These are phyloP conservation scores for Emericellopsis cladophorae DNA, from an alignment of 2,329 filamentous ascomycete species.

Conservation along the genomic window DNA sequence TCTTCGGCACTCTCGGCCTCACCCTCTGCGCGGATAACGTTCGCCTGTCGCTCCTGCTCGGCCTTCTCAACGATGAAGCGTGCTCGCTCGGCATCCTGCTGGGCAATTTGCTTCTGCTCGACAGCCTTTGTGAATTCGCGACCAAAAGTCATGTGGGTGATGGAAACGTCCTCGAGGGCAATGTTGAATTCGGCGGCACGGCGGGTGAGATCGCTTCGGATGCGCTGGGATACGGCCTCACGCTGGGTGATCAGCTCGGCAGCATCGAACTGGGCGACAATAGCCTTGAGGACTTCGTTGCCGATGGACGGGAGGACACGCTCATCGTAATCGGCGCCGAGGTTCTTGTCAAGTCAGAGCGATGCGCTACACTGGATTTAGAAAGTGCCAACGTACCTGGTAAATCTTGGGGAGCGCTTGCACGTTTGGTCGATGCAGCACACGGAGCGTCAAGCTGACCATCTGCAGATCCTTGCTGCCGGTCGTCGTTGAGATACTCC, in stretches of 20 bases:
- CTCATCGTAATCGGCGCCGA: constrained; percentile 97
- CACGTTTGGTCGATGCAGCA: constrained; percentile 89
- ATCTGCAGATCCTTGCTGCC: constrained; percentile 99
- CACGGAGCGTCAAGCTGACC: constrained; percentile 94
- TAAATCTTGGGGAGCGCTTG: constrained; percentile 93
- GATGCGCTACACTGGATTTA: not conserved
- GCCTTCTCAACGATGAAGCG: constrained; percentile 98
- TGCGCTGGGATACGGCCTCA: constrained; percentile 90
- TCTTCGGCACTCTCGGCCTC: constrained; percentile 95
- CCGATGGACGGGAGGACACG: constrained; percentile 95
- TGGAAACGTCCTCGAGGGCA: constrained; percentile 94
- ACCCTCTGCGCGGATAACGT: constrained; percentile 95
- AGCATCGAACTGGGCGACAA: constrained; percentile 97
- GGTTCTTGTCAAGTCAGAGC: constrained; percentile 48
- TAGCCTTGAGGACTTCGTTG: constrained; percentile 97
- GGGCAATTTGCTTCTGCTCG: constrained; percentile 99
- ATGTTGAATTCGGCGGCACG: constrained; percentile 98
- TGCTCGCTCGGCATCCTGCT: constrained; percentile 95
- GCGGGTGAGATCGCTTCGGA: constrained; percentile 82
- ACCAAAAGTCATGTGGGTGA: constrained; percentile 99
- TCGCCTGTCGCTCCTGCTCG: constrained; percentile 97
- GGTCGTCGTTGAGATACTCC: constrained; percentile 95
- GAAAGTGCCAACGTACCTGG: constrained; percentile 50
- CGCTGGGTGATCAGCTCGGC: constrained; percentile 98
- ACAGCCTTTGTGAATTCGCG: constrained; percentile 98